A percentile compares a stretch with the other conserved stretches of the same genome.
These are phyloP conservation scores for Hygrophoropsis aurantiaca DNA, from an alignment of 768 basidiomycete species.

Conservation along the genomic window DNA sequence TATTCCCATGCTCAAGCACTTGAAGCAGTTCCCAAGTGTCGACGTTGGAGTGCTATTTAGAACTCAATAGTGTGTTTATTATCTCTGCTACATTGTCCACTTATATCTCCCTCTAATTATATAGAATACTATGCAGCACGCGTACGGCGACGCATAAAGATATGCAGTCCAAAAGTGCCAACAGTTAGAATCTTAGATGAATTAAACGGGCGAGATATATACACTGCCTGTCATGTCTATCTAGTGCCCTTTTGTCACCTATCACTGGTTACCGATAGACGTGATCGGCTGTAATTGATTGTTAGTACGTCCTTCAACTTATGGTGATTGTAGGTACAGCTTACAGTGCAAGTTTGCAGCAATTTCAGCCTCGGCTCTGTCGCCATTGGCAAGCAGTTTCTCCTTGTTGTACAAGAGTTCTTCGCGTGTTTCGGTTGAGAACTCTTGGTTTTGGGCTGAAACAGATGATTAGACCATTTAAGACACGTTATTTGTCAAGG, in stretches of 20 bases:
- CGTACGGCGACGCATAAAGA: no score
- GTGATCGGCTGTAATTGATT: slow-evolving; percentile 65
- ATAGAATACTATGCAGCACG: no score
- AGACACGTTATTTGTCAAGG: slow-evolving; percentile 8
- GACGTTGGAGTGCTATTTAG: no score
- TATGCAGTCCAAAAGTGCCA: no score
- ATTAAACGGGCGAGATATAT: slow-evolving; percentile 15
- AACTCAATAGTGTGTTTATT: no score
- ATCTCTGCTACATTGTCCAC: no score
- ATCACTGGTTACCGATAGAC: slow-evolving; percentile 87
- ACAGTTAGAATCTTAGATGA: no score
- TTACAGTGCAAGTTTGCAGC: slow-evolving; percentile 87
- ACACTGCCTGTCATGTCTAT: slow-evolving; percentile 18
- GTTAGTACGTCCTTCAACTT: slow-evolving; percentile 17
- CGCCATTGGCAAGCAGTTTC: slow-evolving; percentile 94
- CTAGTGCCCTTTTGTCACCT: slow-evolving; percentile 8
- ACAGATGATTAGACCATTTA: no score
- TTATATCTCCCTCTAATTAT: no score
- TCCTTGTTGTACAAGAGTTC: slow-evolving; percentile 99
- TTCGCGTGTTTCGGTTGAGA: slow-evolving; percentile 95
- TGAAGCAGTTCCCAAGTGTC: no score
- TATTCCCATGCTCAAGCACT: no score
- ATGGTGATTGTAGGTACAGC: slow-evolving; percentile 23
- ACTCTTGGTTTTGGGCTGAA: slow-evolving; percentile 99
- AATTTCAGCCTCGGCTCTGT: slow-evolving; percentile 95